phyloP scores from a whole-genome alignment of 2,329 filamentous ascomycete genomes.

The Sporothrix mexicana region DNA sequence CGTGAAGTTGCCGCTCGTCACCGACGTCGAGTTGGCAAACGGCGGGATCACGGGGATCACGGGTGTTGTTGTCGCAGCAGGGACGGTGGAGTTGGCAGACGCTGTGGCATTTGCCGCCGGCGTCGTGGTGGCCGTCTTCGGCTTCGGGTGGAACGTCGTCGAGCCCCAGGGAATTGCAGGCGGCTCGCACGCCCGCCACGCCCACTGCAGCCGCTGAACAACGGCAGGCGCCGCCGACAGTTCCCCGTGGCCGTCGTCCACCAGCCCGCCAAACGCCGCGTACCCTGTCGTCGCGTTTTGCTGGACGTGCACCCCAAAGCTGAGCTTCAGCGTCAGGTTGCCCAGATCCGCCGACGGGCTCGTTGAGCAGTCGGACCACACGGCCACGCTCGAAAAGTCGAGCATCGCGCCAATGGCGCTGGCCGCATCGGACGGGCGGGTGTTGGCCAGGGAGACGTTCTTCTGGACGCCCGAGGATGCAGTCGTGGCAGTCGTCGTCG shows the following conservation, averaged over 20 bases:
- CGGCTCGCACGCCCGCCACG: slow-evolving; percentile 18
- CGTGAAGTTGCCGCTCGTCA: neutral
- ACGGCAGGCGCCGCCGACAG: slow-evolving; percentile 4
- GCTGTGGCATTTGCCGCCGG: neutral
- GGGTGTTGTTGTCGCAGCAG: neutral
- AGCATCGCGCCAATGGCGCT: slow-evolving; percentile 9
- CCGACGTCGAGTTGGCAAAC: slow-evolving; percentile 11
- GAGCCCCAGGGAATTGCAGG: neutral
- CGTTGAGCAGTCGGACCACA: slow-evolving; percentile 25
- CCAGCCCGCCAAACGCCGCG: slow-evolving; percentile 22
- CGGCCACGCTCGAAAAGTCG: slow-evolving; percentile 16
- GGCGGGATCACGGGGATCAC: neutral
- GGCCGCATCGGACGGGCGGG: neutral
- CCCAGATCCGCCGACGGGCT: neutral
- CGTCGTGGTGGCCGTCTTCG: neutral
- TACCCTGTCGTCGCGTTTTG: neutral
- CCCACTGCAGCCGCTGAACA: slow-evolving; percentile 26
- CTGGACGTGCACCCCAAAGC: neutral
- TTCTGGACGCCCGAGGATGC: neutral
- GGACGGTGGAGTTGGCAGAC: neutral
- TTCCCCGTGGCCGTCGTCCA: slow-evolving; percentile 21
- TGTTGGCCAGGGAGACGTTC: slow-evolving; percentile 13
- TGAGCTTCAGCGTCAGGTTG: neutral
- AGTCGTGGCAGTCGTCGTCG: neutral
- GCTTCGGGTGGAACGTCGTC: slow-evolving; percentile 8